Conservation (phyloP, 805 yeast genomes). For the Nakazawaea molendinolei region DNA sequence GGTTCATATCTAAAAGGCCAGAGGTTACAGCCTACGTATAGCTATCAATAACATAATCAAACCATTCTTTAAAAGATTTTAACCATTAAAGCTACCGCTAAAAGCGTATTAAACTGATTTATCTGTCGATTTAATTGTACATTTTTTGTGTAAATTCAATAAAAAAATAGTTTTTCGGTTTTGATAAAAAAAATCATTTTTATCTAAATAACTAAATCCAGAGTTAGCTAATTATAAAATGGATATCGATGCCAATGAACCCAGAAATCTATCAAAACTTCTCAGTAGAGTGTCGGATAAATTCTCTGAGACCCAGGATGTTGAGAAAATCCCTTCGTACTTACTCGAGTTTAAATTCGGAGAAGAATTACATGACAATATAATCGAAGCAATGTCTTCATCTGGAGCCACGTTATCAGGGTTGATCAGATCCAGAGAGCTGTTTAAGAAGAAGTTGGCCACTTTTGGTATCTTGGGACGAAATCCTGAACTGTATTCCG, state of each 20-base stretch:
- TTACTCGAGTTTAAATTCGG: constrained; percentile 18
- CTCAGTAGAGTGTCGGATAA: neutral
- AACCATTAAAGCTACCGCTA: too few relatives aligned
- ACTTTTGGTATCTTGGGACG: constrained; percentile 13
- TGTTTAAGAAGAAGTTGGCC: constrained; percentile 8
- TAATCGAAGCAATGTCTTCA: constrained; percentile 11
- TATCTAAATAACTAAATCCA: too few relatives aligned
- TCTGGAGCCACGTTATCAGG: constrained; percentile 11
- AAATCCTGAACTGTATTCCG: constrained; percentile 7
- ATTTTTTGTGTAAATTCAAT: too few relatives aligned
- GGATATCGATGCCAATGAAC: neutral
- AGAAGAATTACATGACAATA: constrained; percentile 12
- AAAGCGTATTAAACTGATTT: too few relatives aligned
- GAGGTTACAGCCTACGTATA: too few relatives aligned
- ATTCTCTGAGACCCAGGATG: neutral
- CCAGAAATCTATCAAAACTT: neutral
- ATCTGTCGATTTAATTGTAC: too few relatives aligned
- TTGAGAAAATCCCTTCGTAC: constrained; percentile 18
- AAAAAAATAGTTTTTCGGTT: too few relatives aligned
- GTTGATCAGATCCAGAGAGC: constrained; percentile 6
- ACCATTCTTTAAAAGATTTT: too few relatives aligned
- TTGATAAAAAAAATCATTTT: too few relatives aligned
- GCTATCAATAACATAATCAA: too few relatives aligned
- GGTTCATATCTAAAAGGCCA: too few relatives aligned
- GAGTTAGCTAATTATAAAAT: too few relatives aligned